Evolutionary conservation across 257 asterid genomes (phyloP).

Genomic region (Cordia subcordata): DNA sequence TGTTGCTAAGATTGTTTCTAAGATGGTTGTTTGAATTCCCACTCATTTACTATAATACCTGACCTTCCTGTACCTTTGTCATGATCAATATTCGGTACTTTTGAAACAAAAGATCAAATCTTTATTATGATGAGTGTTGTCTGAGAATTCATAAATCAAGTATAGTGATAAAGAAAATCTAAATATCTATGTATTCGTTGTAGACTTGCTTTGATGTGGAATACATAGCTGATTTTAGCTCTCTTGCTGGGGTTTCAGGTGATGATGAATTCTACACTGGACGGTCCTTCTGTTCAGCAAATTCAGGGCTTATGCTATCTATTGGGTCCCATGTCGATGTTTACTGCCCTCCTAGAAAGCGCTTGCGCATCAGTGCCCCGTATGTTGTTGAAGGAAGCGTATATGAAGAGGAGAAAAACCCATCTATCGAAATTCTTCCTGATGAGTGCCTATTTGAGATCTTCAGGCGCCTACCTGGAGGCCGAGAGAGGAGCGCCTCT

Average conservation of each 20-base stretch:
- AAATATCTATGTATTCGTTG: not conserved
- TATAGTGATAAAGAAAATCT: not conserved
- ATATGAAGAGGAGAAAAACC: conserved; percentile 32
- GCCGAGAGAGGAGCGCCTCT: conserved; percentile 61
- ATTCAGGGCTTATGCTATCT: conserved; percentile 58
- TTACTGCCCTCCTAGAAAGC: conserved; percentile 68
- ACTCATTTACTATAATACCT: not conserved
- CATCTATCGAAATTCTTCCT: conserved; percentile 72
- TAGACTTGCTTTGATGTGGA: too few relatives aligned
- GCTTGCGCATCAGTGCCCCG: conserved; percentile 57
- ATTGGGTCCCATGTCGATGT: conserved; percentile 52
- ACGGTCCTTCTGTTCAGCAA: conserved; percentile 45
- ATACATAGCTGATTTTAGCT: conserved; percentile 4
- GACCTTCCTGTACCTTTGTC: not conserved
- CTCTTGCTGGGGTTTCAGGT: conserved; percentile 44
- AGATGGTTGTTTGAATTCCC: not conserved
- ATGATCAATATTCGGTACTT: too few relatives aligned
- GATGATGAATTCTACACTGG: conserved; percentile 59
- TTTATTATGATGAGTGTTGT: not conserved
- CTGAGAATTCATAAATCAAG: not conserved
- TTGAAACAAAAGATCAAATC: too few relatives aligned
- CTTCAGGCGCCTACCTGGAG: conserved; percentile 64
- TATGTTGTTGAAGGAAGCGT: conserved; percentile 22
- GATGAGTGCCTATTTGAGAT: conserved; percentile 89
- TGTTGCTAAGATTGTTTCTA: not conserved